These are phyloP conservation scores for Coniophora puteana DNA, from an alignment of 1,284 basidiomycete genomes.

Conservation along the genomic window DNA sequence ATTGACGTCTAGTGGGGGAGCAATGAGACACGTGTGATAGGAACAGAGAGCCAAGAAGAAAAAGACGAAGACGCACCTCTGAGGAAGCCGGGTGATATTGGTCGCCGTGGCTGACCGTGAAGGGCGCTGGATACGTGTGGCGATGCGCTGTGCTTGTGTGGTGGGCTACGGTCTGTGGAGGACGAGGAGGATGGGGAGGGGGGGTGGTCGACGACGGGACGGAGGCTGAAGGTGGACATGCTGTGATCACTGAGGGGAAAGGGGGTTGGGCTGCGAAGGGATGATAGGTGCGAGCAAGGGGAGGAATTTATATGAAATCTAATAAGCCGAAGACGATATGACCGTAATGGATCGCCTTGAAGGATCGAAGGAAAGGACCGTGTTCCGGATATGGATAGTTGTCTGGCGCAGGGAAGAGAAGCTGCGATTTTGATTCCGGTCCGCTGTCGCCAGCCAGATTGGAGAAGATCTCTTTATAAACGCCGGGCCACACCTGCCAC, in stretches of 20 bases:
- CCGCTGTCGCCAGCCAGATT: constrained; percentile 12
- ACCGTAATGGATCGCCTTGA: constrained; percentile 21
- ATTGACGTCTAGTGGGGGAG: constrained; percentile 54
- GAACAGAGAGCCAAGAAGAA: constrained; percentile 1
- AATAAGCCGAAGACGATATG: constrained; percentile 14
- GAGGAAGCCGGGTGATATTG: constrained; percentile 48
- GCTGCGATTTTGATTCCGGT: constrained; percentile 19
- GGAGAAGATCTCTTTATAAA: too few relatives aligned
- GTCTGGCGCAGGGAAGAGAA: too few relatives aligned
- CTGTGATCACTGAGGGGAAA: constrained; percentile 5
- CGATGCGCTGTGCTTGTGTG: constrained; percentile 10
- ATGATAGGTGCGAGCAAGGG: too few relatives aligned
- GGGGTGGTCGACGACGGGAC: constrained; percentile 35
- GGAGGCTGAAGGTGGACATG: constrained; percentile 45
- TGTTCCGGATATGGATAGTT: neutral
- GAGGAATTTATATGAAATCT: constrained; percentile 9
- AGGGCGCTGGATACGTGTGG: constrained; percentile 7
- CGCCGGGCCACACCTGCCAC: constrained; percentile 19
- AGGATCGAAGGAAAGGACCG: constrained; percentile 11
- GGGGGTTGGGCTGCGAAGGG: neutral
- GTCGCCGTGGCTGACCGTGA: constrained; percentile 21
- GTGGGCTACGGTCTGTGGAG: constrained; percentile 24
- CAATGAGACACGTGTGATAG: constrained; percentile 7
- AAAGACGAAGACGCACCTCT: constrained; percentile 45
- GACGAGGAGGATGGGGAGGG: constrained; percentile 25